Evolutionary conservation across 1,139 yeast species (phyloP), one percentile per base, ranked within the genome.

Genomic region (Candida freyschussii): DNA sequence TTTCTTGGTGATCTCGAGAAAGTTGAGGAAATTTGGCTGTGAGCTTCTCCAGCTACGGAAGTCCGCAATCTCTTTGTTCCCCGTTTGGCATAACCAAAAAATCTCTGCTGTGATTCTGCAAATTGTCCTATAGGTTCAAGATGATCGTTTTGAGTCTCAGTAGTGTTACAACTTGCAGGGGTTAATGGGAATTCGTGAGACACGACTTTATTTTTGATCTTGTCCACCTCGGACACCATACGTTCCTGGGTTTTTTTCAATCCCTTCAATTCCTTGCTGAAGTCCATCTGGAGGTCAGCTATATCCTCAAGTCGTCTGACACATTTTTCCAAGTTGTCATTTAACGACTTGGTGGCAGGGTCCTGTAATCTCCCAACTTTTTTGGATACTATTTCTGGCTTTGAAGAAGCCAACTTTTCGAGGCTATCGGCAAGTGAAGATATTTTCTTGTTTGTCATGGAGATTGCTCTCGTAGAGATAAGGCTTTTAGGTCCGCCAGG

Each of bases 271-370:
- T 22, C 18, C 4, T 11, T 15, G 15, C 7, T 20, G 21, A 30
- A 21, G 13, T 17, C 24, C 7, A 24, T 20, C 17, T 29, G 33
- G 11, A 14, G 14, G 21, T 30, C 24, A 7, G 28, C 13, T 13
- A 34, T 24, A 10, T 26, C 26, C 4, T 26, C 31, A 13, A 34
- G 21, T 6, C 24, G 17, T 13, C 24, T 27, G 10, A 18, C 11
- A 14, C 37, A 34, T 11, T 9, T 23, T 7, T 21, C 24, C 24
- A 34, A 15, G 10, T 25, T 34, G n/a, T 30, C 29, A 17, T 17
- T 17, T 7, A 33, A 10, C 7, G 19, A 13, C 9, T 12, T 16
- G 7, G 17, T 16, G 6, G 12, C 8, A 13, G 19, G 12, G n/a
- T n/a, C n/a, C n/a, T n/a, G n/a, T n/a, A n/a, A n/a, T n/a, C 11